Conservation (phyloP, 495 filamentous ascomycete genomes). For the Chlorociboria aeruginascens region DNA sequence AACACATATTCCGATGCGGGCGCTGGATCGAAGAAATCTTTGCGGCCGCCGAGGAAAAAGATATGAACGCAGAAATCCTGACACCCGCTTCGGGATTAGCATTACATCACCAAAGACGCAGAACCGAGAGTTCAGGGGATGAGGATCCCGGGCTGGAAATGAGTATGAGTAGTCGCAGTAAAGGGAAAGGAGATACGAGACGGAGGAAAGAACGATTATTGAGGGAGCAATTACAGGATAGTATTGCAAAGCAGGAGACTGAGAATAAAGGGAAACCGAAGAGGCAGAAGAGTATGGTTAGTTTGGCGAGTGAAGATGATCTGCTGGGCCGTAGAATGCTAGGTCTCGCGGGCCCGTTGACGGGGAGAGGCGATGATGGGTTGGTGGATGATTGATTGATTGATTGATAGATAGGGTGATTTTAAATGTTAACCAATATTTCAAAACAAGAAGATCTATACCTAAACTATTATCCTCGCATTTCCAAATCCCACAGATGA, state of each 20-base stretch:
- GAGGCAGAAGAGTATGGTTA: constrained; percentile 43
- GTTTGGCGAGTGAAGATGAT: constrained; percentile 74
- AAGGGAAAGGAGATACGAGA: constrained; percentile 22
- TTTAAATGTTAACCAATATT: no score
- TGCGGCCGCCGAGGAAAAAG: constrained; percentile 31
- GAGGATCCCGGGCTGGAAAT: constrained; percentile 78
- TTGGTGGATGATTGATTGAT: constrained; percentile 21
- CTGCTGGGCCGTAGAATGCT: constrained; percentile 76
- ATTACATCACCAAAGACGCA: constrained; percentile 24
- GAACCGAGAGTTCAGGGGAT: constrained; percentile 57
- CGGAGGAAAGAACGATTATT: constrained; percentile 20
- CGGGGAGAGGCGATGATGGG: constrained; percentile 42
- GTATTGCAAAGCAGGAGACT: constrained; percentile 9
- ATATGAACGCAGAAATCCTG: constrained; percentile 3
- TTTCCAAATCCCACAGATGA: no score
- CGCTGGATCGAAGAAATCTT: constrained; percentile 71
- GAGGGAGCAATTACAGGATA: constrained; percentile 23
- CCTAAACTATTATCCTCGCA: no score
- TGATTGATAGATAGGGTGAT: no score
- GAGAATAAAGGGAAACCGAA: constrained; percentile 14
- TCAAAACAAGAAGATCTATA: no score
- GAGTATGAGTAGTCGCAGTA: constrained; percentile 35
- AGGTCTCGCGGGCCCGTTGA: constrained; percentile 66
- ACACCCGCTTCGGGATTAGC: constrained; percentile 6
- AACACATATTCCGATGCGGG: constrained; percentile 61